Conservation (phyloP, 805 yeast genomes). For the Metschnikowia proteae region DNA sequence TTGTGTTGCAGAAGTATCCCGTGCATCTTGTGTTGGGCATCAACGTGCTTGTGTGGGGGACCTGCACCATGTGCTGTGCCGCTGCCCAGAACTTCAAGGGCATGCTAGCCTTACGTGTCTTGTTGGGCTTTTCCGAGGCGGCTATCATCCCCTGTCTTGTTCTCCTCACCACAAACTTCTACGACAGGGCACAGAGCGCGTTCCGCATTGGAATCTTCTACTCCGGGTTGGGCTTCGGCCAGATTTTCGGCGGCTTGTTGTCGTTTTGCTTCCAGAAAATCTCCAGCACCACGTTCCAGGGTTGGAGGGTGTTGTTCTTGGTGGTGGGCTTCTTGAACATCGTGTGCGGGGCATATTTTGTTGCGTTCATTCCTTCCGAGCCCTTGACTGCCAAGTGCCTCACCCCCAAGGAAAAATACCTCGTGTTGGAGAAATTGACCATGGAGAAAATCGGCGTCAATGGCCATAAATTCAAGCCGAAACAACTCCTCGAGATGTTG, state of each 20-base stretch:
- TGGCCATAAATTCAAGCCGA: slow-evolving; percentile 13
- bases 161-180: slow-evolving; percentile 16
- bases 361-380: slow-evolving; percentile 18
- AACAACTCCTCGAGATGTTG: slow-evolving; percentile 16
- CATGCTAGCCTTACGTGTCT: slow-evolving; percentile 13
- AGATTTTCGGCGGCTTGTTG: slow-evolving; percentile 20
- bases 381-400: slow-evolving; percentile 17
- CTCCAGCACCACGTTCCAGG: slow-evolving; percentile 12
- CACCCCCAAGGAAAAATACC: slow-evolving; percentile 19
- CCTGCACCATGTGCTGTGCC: slow-evolving; percentile 13
- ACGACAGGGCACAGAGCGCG: slow-evolving; percentile 11
- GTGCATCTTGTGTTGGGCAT: slow-evolving; percentile 14
- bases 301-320: slow-evolving; percentile 22
- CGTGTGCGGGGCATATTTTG: slow-evolving; percentile 16
- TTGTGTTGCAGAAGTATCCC: slow-evolving; percentile 16
- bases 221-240: slow-evolving; percentile 21
- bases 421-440: slow-evolving; percentile 16
- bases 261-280: slow-evolving; percentile 19
- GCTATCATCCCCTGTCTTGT: slow-evolving; percentile 16
- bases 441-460: slow-evolving; percentile 18
- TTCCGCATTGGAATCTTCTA: slow-evolving; percentile 17
- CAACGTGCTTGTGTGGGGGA: slow-evolving; percentile 16
- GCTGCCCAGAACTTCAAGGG: slow-evolving; percentile 14
- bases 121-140: slow-evolving; percentile 17
- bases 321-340: slow-evolving; percentile 20